Evolutionary conservation across 192 early-diverging fungal genomes (phyloP), one percentile per base, ranked within the genome.

Genomic region (Piromyces finnis): DNA sequence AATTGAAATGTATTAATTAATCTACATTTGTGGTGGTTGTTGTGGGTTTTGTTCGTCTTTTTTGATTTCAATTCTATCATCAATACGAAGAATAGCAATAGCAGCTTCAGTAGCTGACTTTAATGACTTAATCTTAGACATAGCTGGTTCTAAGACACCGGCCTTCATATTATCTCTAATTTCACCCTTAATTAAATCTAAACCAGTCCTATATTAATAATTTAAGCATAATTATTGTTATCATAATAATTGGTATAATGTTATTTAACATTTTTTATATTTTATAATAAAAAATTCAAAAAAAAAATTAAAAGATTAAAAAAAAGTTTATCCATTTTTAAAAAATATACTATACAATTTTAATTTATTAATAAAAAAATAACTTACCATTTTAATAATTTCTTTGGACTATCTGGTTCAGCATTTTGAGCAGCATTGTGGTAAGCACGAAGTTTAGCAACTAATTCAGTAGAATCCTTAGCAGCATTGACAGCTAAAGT

Each of bases 91-190:
- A 83, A 99, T 93, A 82, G 96, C 94, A 84, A 99, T 94, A 30
- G 98, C 98, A 77, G 98, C 96, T 86, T 99, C 98, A 22, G 98
- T 99, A 28, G 98, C 98, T 22, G 95, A 94, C 87, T 97, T 97
- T 81, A 99, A 88, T 78, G 93, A 94, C 89, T 95, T 97, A 86
- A 99, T 93, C 88, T 99, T 99, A 83, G 94, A 95, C 91, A 99
- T 94, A 68, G 95, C 94, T 22, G 98, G 98, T 84, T 99, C 98
- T 81, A 99, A 88, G 5, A 99, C 95, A 51, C 98, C 98, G 28
- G 96, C 94, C 77, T 90, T 87, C 79, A 98, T 86, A 86, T 98
- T 99, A 82, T 99, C 95, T 29, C 98, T 90, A 29, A 96, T 86
- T 81, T 91, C 91, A 29, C 98, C 98, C 36, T 98, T 94, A 83